These are phyloP conservation scores for Mycena haematopus DNA, from an alignment of 768 basidiomycete genomes.

Conservation along the genomic window DNA sequence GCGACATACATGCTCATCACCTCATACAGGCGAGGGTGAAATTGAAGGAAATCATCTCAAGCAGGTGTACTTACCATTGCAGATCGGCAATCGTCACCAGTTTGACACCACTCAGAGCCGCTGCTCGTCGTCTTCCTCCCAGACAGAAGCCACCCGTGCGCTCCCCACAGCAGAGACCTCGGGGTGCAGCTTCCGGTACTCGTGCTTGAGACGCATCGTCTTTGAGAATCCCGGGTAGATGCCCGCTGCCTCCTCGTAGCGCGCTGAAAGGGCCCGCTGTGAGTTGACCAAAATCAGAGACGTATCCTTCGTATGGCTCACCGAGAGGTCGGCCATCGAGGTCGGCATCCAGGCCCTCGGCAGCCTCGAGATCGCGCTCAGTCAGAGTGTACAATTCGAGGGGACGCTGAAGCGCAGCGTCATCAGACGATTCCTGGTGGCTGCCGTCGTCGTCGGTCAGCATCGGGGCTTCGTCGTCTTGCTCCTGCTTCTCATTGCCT, in stretches of 20 bases:
- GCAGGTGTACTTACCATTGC: too few species aligned
- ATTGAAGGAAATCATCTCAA: too few species aligned
- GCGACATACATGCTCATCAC: too few species aligned
- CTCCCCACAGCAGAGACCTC: slow-evolving; percentile 9
- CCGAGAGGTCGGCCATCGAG: slow-evolving; percentile 8
- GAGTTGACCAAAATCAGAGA: not conserved
- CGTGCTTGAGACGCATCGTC: slow-evolving; percentile 3
- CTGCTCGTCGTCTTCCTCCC: slow-evolving; percentile 16
- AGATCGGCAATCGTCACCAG: too few species aligned
- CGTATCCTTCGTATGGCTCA: slow-evolving; percentile 1
- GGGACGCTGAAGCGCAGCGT: not conserved
- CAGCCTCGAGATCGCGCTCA: not conserved
- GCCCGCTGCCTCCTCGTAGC: slow-evolving; percentile 8
- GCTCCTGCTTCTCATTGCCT: not conserved
- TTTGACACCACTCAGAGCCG: not conserved
- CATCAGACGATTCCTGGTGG: not conserved
- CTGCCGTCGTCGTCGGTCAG: not conserved
- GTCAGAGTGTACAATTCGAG: not conserved
- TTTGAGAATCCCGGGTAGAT: slow-evolving; percentile 16
- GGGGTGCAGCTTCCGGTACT: slow-evolving; percentile 12
- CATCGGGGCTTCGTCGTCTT: not conserved
- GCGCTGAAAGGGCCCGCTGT: slow-evolving; percentile 1
- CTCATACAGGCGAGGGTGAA: too few species aligned
- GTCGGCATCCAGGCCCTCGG: slow-evolving; percentile 13
- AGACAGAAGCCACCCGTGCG: slow-evolving; percentile 4